These are phyloP conservation scores for Luffa acutangula DNA, from an alignment of 306 rosid species.

Conservation along the genomic window DNA sequence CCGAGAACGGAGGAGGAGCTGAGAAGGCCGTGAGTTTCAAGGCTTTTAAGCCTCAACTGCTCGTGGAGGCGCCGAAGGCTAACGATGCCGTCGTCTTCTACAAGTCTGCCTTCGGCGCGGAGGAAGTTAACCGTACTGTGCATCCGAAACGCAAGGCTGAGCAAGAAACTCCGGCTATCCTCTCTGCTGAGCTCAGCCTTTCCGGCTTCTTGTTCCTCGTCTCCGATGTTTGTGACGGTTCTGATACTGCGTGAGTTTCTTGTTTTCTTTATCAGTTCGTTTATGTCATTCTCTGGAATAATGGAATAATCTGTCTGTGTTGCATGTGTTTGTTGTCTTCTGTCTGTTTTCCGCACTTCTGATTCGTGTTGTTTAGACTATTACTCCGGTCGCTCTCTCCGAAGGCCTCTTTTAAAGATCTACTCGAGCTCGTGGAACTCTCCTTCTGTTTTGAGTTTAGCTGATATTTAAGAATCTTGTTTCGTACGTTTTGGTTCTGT, in stretches of 20 bases:
- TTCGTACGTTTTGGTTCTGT: not conserved
- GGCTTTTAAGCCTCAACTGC: slow-evolving; percentile 38
- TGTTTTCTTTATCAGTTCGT: not conserved
- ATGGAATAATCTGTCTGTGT: not conserved
- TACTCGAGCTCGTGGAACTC: not conserved
- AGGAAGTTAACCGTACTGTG: slow-evolving; percentile 39
- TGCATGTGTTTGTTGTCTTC: not conserved
- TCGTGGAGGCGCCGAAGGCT: slow-evolving; percentile 57
- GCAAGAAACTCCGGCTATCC: slow-evolving; percentile 54
- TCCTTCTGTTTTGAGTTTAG: not conserved
- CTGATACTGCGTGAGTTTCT: slow-evolving; percentile 27
- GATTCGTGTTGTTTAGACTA: not conserved
- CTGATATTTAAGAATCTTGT: not conserved
- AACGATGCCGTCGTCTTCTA: slow-evolving; percentile 65
- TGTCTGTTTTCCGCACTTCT: not conserved
- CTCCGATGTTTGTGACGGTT: slow-evolving; percentile 29
- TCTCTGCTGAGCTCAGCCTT: slow-evolving; percentile 47
- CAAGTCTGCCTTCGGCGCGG: slow-evolving; percentile 67
- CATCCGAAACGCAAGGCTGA: slow-evolving; percentile 82
- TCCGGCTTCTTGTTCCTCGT: slow-evolving; percentile 39
- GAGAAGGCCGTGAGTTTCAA: slow-evolving; percentile 30
- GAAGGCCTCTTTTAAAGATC: too few species aligned
- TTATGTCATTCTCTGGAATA: not conserved
- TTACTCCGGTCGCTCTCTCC: not conserved
- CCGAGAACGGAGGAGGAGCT: slow-evolving; percentile 38